Percentiles rank a stretch among this genome's conserved stretches.
These are phyloP conservation scores for Sporothrix brasiliensis DNA, from an alignment of 2,329 filamentous ascomycete genomes.

Conservation along the genomic window DNA sequence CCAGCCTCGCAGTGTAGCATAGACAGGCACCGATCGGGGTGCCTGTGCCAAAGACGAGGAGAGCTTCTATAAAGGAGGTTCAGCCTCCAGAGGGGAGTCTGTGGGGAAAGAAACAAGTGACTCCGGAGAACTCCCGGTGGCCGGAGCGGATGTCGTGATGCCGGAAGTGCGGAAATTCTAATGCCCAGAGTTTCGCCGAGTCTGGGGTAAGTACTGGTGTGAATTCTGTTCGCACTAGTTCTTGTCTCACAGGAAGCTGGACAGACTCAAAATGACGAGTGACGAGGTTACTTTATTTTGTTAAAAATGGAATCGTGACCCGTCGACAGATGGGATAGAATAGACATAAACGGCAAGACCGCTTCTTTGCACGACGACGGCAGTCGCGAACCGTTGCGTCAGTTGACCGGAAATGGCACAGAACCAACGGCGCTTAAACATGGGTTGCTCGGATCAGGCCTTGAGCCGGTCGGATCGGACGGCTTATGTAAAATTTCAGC, in stretches of 20 bases:
- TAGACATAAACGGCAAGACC: background rate
- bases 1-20: slow-evolving; percentile 17
- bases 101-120: no score
- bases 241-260: background rate
- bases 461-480: background rate
- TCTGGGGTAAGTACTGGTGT: background rate
- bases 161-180: background rate
- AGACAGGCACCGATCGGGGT: background rate
- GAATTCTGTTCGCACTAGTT: background rate
- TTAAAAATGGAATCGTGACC: background rate
- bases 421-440: background rate
- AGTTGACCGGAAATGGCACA: background rate
- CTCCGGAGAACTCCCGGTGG: background rate
- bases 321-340: background rate
- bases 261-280: no score
- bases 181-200: background rate
- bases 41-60: background rate
- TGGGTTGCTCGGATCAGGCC: background rate
- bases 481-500: background rate
- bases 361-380: background rate
- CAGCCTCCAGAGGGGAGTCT: no score
- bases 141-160: background rate
- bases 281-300: background rate
- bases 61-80: background rate
- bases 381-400: background rate